Evolutionary conservation across 495 filamentous ascomycete genomes (phyloP), one percentile per base, ranked within the genome.

Genomic region (Daldinia childiae): DNA sequence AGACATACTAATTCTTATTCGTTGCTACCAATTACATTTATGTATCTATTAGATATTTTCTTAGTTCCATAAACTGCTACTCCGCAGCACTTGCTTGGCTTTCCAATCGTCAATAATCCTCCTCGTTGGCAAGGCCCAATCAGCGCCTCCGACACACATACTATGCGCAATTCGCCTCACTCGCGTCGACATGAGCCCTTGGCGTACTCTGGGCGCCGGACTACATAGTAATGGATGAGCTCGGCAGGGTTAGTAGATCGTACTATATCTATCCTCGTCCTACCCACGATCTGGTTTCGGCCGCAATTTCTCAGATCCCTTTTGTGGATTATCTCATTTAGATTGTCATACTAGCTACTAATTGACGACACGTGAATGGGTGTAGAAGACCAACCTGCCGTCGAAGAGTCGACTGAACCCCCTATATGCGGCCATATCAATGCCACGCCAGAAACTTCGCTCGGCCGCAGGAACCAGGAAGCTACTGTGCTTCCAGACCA

Each of bases 381-480:
- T 77, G 80, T 80, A 81, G 81, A 81, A 80, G 81, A 76, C 72
- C 79, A 80, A 62, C 69, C 74, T 75, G 75, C 74, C 75, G 81
- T 82, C 80, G 81, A 83, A 80, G 81, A 77, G 77, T 81, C 81
- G 81, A 81, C 81, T 78, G 81, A 83, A 75, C 81, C 81, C 80
- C 81, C 81, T 83, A 83, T 83, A 83, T 76, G 81, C 80, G 79
- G 78, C 77, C 72, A 77, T 56, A 79, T 72, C 69, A 59, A 77
- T 78, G 76, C 79, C 69, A 64, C 62, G 74, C 59, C 62, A 30
- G 50, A 59, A 64, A 62, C 56, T 66, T 50, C 60, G 24, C 70
- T 57, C 65, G 57, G 61, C 29, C 43, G 29, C 72, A 62, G 50
- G 62, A 64, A 62, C 52, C 58, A 64, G 71, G 68, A 34, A 32